Evolutionary conservation across 768 basidiomycete genomes (phyloP), one percentile per base, ranked within the genome.

Genomic region (Mycena metata): DNA sequence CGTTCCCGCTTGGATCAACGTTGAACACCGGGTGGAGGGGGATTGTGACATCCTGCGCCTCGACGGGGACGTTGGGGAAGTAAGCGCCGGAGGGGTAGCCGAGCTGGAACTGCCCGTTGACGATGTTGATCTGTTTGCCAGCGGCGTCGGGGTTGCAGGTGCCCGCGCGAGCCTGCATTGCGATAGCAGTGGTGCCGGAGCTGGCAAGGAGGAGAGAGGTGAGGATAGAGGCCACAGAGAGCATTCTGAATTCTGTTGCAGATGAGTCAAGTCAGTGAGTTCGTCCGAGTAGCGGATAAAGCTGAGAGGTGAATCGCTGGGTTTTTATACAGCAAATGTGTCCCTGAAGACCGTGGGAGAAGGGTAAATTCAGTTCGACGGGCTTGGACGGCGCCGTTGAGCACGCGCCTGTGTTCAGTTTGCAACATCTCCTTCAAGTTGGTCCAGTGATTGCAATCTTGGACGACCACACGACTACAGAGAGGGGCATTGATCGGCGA

Each of bases 91-190:
- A 30, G 30, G 35, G 54, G 54, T 55, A 55, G 35, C 54, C 54
- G 54, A 55, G 54, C 54, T 55, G 54, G 54, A 55, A 55, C 36
- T 55, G 54, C 36, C 54, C 54, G 36, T 55, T 55, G 54, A 55
- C 30, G 23, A 55, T 55, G 54, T 55, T 55, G 54, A 55, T 15
- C 36, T 41, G n/a, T n/a, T 55, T 55, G 54, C 54, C 54, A 15
- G 54, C 23, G 36, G 39, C 54, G n/a, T 21, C 54, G 54, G 54
- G 54, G 21, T 55, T 36, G 52, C 56, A 58, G 10, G 6, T 55
- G 39, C 21, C 56, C 41, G 56, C 56, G 42, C 56, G 56, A 4
- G 39, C 56, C 33, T 58, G 41, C 56, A 58, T 21, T 26, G 56
- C 23, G 39, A 15, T 45, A 42, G 42, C 56, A 35, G 56, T 55